Evolutionary conservation across 164 flowering plant species (phyloP), one percentile per base, ranked within the genome.

Genomic region (Brasenia schreberi): DNA sequence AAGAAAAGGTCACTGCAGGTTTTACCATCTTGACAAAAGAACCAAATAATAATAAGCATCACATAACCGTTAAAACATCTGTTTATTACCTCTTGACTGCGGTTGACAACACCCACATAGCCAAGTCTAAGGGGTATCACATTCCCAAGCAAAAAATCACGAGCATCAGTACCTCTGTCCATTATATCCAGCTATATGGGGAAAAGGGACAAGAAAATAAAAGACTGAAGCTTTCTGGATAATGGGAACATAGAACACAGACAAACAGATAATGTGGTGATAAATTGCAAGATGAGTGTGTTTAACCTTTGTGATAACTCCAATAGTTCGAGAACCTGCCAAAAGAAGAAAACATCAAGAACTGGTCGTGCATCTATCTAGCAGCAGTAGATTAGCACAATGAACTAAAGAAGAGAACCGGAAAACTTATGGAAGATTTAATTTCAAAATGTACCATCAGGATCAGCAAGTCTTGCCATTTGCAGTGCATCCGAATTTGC

Each of bases 401-500:
- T 19, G 59, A 66, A 45, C 53, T 45, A 45, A 45, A 2, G 27
- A 23, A 23, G 27, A 23, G 59, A 56, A n/a, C 16, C n/a, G 2
- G 59, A 56, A 56, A 56, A 56, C 59, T 56, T 11, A 56, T 56
- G 59, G n/a, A 56, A 56, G n/a, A 0, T 56, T 11, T n/a, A 56
- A 56, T 11, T 19, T 27, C 12, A 45, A 56, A 56, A 67, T 14
- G 59, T 78, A 78, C 81, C 81, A 72, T 78, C 81, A 63, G 78
- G 81, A 62, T 78, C 81, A 66, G 76, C 78, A 61, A 71, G 68
- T 45, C 81, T 77, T 70, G 81, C 81, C 64, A 78, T 78, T 66
- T 78, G 81, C 75, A 78, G 81, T 42, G 81, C 81, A 72, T 78
- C 81, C 19, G 81, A 78, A 66, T 78, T 78, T 14, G 78, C 78